Evolutionary conservation across 176 grass and related monocot species (phyloP), one percentile per base, ranked within the genome.

Genomic region (Rhynchospora breviuscula): DNA sequence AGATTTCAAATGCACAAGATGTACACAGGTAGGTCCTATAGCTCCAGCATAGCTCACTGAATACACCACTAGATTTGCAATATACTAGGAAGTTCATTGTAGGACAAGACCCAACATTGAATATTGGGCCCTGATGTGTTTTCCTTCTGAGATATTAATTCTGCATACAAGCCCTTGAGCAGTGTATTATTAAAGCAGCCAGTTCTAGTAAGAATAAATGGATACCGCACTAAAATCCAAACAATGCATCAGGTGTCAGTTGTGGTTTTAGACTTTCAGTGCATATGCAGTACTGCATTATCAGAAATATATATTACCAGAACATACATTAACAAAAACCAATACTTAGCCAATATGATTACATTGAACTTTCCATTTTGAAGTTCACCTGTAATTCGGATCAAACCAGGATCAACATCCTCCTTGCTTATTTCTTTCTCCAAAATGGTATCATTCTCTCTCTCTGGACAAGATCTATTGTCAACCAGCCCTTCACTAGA

Each of bases 351-450:
- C 17, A 35, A 13, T 13, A 13, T 14, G 10, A 49, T n/a, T 13
- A 74, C 10, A 74, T 25, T 15, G 70, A 18, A 40, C 49, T 59
- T n/a, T 18, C 52, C 70, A 52, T 75, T 52, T 4, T 19, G 21
- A 49, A 26, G 46, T 46, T 75, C 52, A 75, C n/a, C 70, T 13
- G 70, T 21, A 51, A 75, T 25, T 7, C 52, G 23, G 19, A 23
- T 52, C 15, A 52, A 19, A 52, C 47, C 46, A 14, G 53, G 53
- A 60, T 40, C 52, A 29, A 29, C 63, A 79, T 15, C 21, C 31
- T 62, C 60, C 45, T 35, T 31, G 13, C 11, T 58, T 49, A 73
- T 49, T 85, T 81, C 74, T 63, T 88, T 45, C 61, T 45, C 18
- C 59, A 18, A 53, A 70, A 58, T 51, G 64, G 80, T 45, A 73